Evolutionary conservation across 352 stramenopile species (phyloP).

Genomic region (Discostella stelligera): DNA sequence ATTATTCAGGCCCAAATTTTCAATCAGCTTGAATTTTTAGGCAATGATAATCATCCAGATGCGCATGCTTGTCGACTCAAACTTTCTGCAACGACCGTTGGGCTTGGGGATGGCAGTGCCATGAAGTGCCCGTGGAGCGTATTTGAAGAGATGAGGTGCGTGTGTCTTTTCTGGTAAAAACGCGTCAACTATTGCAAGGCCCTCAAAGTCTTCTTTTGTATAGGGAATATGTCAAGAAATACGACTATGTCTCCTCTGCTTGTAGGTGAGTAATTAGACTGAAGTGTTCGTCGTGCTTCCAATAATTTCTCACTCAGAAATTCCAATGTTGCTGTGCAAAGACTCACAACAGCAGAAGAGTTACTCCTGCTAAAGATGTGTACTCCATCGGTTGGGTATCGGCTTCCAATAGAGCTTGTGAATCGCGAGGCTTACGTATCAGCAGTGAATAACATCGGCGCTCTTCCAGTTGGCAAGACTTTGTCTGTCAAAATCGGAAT

Average conservation of each 20-base stretch:
- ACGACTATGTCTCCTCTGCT: slow-evolving; percentile 88
- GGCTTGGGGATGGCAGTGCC: slow-evolving; percentile 83
- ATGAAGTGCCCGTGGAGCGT: slow-evolving; percentile 90
- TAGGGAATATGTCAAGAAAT: slow-evolving; percentile 87
- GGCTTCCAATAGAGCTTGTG: slow-evolving; percentile 69
- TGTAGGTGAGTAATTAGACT: slow-evolving; percentile 68
- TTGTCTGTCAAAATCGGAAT: slow-evolving; percentile 79
- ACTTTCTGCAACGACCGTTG: slow-evolving; percentile 84
- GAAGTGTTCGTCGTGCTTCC: neutral
- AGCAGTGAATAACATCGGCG: slow-evolving; percentile 85
- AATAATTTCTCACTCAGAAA: neutral
- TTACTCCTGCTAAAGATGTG: slow-evolving; percentile 87
- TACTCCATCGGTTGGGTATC: slow-evolving; percentile 57
- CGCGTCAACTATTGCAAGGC: neutral
- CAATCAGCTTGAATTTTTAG: slow-evolving; percentile 91
- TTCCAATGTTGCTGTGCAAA: neutral
- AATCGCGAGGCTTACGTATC: slow-evolving; percentile 83
- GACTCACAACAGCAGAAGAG: slow-evolving; percentile 92
- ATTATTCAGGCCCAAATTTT: slow-evolving; percentile 89
- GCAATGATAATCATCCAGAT: slow-evolving; percentile 93
- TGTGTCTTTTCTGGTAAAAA: neutral
- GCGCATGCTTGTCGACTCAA: slow-evolving; percentile 93
- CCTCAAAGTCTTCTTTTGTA: neutral
- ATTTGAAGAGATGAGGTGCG: slow-evolving; percentile 78
- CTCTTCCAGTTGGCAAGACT: slow-evolving; percentile 76